Evolutionary conservation across 163 green algal genomes (phyloP).

Genomic region (Chlorella variabilis): DNA sequence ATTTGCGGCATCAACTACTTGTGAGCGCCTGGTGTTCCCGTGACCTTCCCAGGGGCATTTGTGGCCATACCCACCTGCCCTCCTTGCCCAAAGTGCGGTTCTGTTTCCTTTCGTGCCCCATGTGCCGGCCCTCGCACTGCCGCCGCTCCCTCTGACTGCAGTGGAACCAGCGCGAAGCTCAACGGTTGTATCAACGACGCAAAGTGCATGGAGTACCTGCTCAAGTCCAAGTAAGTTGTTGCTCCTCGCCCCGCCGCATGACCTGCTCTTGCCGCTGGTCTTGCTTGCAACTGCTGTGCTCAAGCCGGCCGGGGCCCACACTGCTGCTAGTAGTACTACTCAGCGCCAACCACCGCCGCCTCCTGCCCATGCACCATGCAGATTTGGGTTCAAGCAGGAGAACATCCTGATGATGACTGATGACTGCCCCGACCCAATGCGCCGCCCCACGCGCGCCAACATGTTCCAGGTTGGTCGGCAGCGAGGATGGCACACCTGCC

Average conservation of each 20-base stretch:
- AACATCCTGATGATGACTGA: slow-evolving; percentile 81
- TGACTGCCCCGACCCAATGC: slow-evolving; percentile 54
- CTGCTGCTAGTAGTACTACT: too few relatives aligned
- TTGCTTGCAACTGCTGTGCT: too few relatives aligned
- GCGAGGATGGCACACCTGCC: background rate
- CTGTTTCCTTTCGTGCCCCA: too few relatives aligned
- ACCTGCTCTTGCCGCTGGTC: too few relatives aligned
- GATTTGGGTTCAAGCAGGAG: slow-evolving; percentile 46
- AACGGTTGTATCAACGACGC: slow-evolving; percentile 90
- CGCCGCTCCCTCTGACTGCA: background rate
- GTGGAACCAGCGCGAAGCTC: slow-evolving; percentile 37
- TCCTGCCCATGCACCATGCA: too few relatives aligned
- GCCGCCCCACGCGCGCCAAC: slow-evolving; percentile 38
- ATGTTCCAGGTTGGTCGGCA: slow-evolving; percentile 40
- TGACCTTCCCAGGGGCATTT: background rate
- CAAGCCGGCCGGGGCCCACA: too few relatives aligned
- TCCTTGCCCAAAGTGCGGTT: background rate
- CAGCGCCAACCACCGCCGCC: too few relatives aligned
- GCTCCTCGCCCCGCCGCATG: too few relatives aligned
- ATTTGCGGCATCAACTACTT: slow-evolving; percentile 58
- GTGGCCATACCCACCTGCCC: background rate
- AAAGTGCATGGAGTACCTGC: slow-evolving; percentile 76
- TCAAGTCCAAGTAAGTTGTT: slow-evolving; percentile 51
- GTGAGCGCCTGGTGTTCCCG: background rate
- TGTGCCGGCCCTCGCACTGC: background rate